Conservation (phyloP, 345 rosid genomes). For the Turritis glabra region DNA sequence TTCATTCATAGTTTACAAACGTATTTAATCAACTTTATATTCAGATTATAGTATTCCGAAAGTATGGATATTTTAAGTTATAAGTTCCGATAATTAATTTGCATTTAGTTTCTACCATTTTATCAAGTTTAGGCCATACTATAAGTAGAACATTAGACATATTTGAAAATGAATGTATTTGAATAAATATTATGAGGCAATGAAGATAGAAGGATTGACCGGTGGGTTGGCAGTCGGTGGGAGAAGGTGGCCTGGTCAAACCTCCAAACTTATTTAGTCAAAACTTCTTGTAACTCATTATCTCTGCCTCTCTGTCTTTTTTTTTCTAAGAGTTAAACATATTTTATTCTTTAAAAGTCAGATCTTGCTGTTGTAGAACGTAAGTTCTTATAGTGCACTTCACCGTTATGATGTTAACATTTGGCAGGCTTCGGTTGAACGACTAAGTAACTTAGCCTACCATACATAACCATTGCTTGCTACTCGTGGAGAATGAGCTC, state of each 20-base stretch:
- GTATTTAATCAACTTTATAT: neutral
- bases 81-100: neutral
- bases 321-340: neutral
- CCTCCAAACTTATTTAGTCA: conserved; percentile 21
- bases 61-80: neutral
- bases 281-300: neutral
- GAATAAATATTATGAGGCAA: neutral
- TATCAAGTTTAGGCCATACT: neutral
- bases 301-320: neutral
- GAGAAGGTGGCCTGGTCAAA: conserved; percentile 32
- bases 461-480: neutral
- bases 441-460: neutral
- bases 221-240: conserved; percentile 37
- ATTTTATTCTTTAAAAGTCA: neutral
- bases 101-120: neutral
- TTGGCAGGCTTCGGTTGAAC: neutral
- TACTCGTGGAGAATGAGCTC: neutral
- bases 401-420: neutral
- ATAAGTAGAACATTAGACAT: neutral
- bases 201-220: neutral
- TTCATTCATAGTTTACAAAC: neutral
- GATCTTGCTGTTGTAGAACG: neutral
- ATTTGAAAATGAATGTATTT: neutral
- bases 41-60: neutral
- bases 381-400: conserved; percentile 2